These are phyloP conservation scores for Dichotomopilus funicola DNA, from an alignment of 2,329 filamentous ascomycete species.

Conservation along the genomic window DNA sequence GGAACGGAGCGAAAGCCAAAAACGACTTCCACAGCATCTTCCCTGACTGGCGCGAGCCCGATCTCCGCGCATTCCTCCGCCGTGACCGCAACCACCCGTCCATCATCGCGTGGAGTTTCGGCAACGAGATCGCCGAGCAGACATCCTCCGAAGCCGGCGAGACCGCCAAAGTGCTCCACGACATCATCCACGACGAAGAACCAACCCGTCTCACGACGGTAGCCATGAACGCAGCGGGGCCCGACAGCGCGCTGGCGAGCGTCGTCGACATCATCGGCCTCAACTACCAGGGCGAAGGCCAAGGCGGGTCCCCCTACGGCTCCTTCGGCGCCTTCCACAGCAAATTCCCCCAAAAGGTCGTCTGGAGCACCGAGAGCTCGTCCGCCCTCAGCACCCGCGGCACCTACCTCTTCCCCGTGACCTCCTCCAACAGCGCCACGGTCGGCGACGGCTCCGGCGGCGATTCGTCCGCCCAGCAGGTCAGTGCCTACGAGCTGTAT, in stretches of 20 bases:
- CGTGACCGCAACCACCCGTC: conserved; percentile 51
- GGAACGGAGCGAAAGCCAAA: conserved; percentile 39
- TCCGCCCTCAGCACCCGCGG: conserved; percentile 44
- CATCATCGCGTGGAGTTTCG: conserved; percentile 45
- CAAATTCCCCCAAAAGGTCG: conserved; percentile 41
- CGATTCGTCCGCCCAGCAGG: conserved; percentile 30
- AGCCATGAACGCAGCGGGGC: conserved; percentile 41
- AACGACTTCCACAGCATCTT: conserved; percentile 49
- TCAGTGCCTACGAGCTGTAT: conserved; percentile 45
- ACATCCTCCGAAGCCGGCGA: conserved; percentile 27
- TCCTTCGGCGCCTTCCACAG: conserved; percentile 39
- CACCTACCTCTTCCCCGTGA: conserved; percentile 48
- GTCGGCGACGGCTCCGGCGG: conserved; percentile 31
- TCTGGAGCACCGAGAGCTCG: conserved; percentile 37
- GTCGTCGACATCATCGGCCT: conserved; percentile 43
- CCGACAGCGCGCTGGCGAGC: conserved; percentile 33
- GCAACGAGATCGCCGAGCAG: conserved; percentile 50
- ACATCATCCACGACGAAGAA: conserved; percentile 42
- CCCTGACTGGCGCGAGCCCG: conserved; percentile 46
- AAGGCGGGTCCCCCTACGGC: conserved; percentile 21
- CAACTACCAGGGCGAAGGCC: conserved; percentile 51
- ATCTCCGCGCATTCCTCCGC: conserved; percentile 44
- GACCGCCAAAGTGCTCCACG: conserved; percentile 32
- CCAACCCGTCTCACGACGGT: conserved; percentile 39
- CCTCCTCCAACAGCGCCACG: conserved; percentile 23